Conservation (phyloP, 2,329 filamentous ascomycete species). For the Gaeumannomyces sp. region DNA sequence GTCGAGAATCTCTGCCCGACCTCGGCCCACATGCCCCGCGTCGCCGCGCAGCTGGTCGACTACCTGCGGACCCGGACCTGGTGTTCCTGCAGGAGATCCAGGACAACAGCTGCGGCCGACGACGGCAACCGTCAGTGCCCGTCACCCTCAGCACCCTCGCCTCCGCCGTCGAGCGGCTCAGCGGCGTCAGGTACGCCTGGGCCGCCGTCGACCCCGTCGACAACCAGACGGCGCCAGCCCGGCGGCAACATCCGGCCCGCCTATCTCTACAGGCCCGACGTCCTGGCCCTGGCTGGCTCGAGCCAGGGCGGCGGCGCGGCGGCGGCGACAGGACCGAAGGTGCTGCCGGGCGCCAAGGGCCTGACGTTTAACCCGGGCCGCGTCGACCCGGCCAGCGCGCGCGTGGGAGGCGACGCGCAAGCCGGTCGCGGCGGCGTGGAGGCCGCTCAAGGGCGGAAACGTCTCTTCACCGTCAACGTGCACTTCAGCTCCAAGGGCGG, state of each 20-base stretch:
- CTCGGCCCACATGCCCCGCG: slow-evolving; percentile 46
- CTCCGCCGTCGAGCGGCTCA: slow-evolving; percentile 41
- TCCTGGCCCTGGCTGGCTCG: slow-evolving; percentile 52
- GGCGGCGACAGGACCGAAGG: slow-evolving; percentile 48
- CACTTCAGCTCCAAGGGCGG: slow-evolving; percentile 64
- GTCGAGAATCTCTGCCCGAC: slow-evolving; percentile 60
- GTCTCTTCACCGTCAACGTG: slow-evolving; percentile 65
- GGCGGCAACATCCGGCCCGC: slow-evolving; percentile 68
- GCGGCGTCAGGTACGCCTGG: slow-evolving; percentile 50
- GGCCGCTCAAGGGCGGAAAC: slow-evolving; percentile 43
- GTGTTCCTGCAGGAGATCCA: slow-evolving; percentile 67
- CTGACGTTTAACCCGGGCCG: slow-evolving; percentile 64
- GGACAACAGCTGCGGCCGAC: slow-evolving; percentile 57
- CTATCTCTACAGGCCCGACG: slow-evolving; percentile 60
- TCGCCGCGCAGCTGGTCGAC: slow-evolving; percentile 60
- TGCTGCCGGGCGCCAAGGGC: slow-evolving; percentile 45
- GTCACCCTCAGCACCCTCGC: slow-evolving; percentile 51
- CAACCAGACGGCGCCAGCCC: slow-evolving; percentile 56
- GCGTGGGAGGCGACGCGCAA: slow-evolving; percentile 60
- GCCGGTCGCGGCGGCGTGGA: slow-evolving; percentile 61
- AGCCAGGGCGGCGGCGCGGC: slow-evolving; percentile 40
- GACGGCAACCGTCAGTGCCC: slow-evolving; percentile 48
- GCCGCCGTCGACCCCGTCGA: slow-evolving; percentile 53
- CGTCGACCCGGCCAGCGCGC: slow-evolving; percentile 54
- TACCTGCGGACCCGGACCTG: slow-evolving; percentile 59